Evolutionary conservation across 1,284 basidiomycete genomes (phyloP).

Genomic region (Naganishia liquefaciens): DNA sequence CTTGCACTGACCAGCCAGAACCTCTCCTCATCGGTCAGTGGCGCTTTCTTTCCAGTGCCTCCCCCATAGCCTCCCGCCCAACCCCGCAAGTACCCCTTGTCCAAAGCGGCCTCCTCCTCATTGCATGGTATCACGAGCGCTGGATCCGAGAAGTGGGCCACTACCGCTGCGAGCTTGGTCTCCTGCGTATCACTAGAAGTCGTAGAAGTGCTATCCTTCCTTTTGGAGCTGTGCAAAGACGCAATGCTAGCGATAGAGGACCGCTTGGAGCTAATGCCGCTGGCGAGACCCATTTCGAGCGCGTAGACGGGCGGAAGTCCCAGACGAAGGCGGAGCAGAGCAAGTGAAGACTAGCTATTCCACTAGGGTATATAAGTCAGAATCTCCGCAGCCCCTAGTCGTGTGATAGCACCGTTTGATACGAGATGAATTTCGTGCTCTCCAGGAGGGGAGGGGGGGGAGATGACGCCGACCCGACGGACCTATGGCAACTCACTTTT

Average conservation of each 20-base stretch:
- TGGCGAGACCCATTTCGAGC: conserved; percentile 17
- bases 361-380: too few relatives aligned
- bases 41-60: conserved; percentile 9
- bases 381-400: too few relatives aligned
- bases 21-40: conserved; percentile 20
- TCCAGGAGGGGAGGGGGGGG: too few relatives aligned
- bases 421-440: too few relatives aligned
- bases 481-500: conserved; percentile 20
- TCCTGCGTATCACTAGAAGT: conserved; percentile 6
- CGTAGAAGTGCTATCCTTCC: conserved; percentile 4
- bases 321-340: not conserved
- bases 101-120: conserved; percentile 23
- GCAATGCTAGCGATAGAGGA: conserved; percentile 22
- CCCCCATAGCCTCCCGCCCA: conserved; percentile 29
- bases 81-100: conserved; percentile 29
- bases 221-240: not conserved
- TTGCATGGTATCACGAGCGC: conserved; percentile 15
- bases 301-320: too few relatives aligned
- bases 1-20: conserved; percentile 24
- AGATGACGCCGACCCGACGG: conserved; percentile 2
- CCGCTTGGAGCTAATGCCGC: conserved; percentile 16
- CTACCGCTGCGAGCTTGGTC: conserved; percentile 2
- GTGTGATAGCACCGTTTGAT: too few relatives aligned
- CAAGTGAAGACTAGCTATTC: not conserved
- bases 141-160: conserved; percentile 31